phyloP scores from a whole-genome alignment of 2,329 filamentous ascomycete genomes.

The Aspergillus sp. region DNA sequence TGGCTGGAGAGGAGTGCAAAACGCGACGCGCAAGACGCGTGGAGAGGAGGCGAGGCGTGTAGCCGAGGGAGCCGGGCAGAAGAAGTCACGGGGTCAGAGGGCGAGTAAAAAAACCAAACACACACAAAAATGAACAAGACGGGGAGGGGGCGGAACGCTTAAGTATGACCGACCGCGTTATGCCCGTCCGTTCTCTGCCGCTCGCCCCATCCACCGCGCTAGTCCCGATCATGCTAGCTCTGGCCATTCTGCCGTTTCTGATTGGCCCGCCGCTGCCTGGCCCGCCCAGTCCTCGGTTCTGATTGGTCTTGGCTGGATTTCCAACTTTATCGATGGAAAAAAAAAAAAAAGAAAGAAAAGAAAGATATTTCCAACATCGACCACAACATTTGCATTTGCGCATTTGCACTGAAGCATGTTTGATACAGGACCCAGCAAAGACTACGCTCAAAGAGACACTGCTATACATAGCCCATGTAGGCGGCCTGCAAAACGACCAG shows the following conservation, averaged over 20 bases:
- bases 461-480: no score
- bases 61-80: slow-evolving; percentile 6
- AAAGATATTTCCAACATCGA: slow-evolving; percentile 6
- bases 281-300: slow-evolving; percentile 9
- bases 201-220: slow-evolving; percentile 29
- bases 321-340: slow-evolving; percentile 1
- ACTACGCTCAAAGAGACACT: no score
- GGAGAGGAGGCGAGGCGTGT: slow-evolving; percentile 1
- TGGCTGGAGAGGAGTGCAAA: slow-evolving; percentile 1
- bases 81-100: slow-evolving; percentile 1
- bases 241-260: slow-evolving; percentile 18
- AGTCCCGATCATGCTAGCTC: slow-evolving; percentile 24
- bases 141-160: slow-evolving; percentile 26
- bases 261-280: slow-evolving; percentile 22
- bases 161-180: slow-evolving; percentile 30
- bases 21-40: slow-evolving; percentile 1
- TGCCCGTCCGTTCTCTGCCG: slow-evolving; percentile 24
- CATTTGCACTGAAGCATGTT: no score
- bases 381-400: no score
- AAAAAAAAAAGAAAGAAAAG: slow-evolving; percentile 3
- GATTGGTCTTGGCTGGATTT: slow-evolving; percentile 15
- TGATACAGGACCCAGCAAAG: no score
- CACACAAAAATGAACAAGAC: slow-evolving; percentile 3
- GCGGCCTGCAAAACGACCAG: no score
- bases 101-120: slow-evolving; percentile 6